These are phyloP conservation scores for Aspergillus asperescens DNA, from an alignment of 495 filamentous ascomycete species.

Conservation along the genomic window DNA sequence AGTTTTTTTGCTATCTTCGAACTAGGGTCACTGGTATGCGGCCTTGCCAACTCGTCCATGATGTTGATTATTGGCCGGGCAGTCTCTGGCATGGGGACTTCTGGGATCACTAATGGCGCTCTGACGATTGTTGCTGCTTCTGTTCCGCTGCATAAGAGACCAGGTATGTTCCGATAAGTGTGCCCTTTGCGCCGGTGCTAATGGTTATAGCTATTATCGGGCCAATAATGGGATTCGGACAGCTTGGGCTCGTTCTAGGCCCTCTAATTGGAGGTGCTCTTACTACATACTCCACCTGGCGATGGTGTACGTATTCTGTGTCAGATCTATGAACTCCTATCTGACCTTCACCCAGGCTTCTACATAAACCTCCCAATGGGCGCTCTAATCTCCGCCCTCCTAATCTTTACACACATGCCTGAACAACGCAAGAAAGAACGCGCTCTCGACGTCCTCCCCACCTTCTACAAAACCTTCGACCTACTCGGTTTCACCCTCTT, in stretches of 20 bases:
- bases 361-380: constrained; percentile 63
- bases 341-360: constrained; percentile 35
- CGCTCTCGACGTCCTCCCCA: constrained; percentile 24
- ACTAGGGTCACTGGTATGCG: constrained; percentile 41
- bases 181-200: background rate
- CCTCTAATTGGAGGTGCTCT: constrained; percentile 56
- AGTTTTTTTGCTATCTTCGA: constrained; percentile 37
- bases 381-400: constrained; percentile 39
- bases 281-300: constrained; percentile 49
- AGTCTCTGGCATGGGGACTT: constrained; percentile 38
- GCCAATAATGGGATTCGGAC: constrained; percentile 19
- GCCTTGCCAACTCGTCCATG: constrained; percentile 36
- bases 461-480: constrained; percentile 34
- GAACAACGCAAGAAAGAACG: constrained; percentile 37
- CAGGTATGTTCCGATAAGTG: background rate
- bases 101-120: constrained; percentile 47
- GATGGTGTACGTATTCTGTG: constrained; percentile 45
- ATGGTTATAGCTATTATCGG: background rate
- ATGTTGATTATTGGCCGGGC: constrained; percentile 45
- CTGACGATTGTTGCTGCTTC: constrained; percentile 46
- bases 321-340: too few species aligned
- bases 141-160: constrained; percentile 38
- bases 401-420: constrained; percentile 48
- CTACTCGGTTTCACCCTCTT: constrained; percentile 43
- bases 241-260: constrained; percentile 39